Evolutionary conservation across 2,329 filamentous ascomycete genomes (phyloP).

Genomic region (Passalora sequoiae): DNA sequence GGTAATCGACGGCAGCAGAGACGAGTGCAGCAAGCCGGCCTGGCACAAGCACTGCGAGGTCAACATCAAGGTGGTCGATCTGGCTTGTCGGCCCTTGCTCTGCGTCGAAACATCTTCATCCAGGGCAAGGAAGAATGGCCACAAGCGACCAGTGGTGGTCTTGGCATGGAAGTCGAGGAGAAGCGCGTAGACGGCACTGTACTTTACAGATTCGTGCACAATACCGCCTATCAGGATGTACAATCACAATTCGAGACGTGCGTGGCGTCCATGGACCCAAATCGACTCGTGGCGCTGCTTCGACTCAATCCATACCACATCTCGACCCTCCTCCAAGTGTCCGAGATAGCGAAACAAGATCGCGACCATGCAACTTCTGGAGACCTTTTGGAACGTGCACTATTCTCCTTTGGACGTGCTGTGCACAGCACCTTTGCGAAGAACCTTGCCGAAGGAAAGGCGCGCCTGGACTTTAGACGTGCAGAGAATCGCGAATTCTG

Average conservation of each 20-base stretch:
- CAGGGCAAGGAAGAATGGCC: conserved; percentile 88
- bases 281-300: conserved; percentile 72
- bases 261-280: conserved; percentile 79
- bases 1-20: conserved; percentile 34
- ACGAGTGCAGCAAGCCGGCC: conserved; percentile 48
- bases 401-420: conserved; percentile 90
- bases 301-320: conserved; percentile 80
- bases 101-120: conserved; percentile 76
- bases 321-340: conserved; percentile 87
- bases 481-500: conserved; percentile 90
- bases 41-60: conserved; percentile 50
- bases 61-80: conserved; percentile 53
- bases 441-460: conserved; percentile 70
- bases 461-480: conserved; percentile 71
- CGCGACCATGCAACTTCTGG: conserved; percentile 79
- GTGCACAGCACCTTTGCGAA: conserved; percentile 76
- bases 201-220: conserved; percentile 75
- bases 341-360: conserved; percentile 85
- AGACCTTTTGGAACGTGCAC: conserved; percentile 81
- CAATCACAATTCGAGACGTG: conserved; percentile 72
- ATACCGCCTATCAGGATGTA: conserved; percentile 63
- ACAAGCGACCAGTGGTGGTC: conserved; percentile 67
- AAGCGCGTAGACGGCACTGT: conserved; percentile 54
- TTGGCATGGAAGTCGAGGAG: conserved; percentile 70
- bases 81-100: conserved; percentile 63